A percentile compares a stretch with the other conserved stretches of the same genome.
Conservation (phyloP, 2,329 filamentous ascomycete species). For the Fusarium zealandicum region DNA sequence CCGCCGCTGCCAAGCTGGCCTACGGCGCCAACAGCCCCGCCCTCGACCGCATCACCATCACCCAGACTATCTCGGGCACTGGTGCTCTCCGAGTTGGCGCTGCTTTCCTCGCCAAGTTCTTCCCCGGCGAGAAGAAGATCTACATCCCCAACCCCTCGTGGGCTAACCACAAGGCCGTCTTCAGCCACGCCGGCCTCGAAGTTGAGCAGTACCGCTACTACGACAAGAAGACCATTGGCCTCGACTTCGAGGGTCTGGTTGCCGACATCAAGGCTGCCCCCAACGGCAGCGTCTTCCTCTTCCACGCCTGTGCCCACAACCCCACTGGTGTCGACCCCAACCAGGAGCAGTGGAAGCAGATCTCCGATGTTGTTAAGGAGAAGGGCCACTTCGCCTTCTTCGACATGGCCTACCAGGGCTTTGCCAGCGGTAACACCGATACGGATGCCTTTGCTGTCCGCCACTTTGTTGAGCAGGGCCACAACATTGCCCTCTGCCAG, state of each 20-base stretch:
- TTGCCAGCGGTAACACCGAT: constrained; percentile 90
- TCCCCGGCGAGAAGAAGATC: constrained; percentile 89
- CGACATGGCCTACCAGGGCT: constrained; percentile 99
- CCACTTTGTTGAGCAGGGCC: constrained; percentile 91
- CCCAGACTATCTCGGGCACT: constrained; percentile 97
- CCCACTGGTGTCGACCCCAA: constrained; percentile 96
- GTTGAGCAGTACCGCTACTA: constrained; percentile 98
- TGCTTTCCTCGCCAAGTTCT: constrained; percentile 91
- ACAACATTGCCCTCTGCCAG: constrained; percentile 87
- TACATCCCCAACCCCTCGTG: constrained; percentile 96
- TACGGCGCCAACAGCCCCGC: constrained; percentile 83
- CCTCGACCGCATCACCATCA: constrained; percentile 84
- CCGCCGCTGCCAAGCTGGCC: constrained; percentile 87
- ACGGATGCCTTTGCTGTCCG: constrained; percentile 92
- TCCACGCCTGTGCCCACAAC: constrained; percentile 98
- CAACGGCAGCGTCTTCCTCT: constrained; percentile 85
- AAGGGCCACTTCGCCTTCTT: constrained; percentile 94
- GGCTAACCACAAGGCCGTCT: constrained; percentile 98
- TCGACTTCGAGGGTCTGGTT: constrained; percentile 95
- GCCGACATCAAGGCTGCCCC: constrained; percentile 90
- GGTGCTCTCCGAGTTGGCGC: constrained; percentile 94
- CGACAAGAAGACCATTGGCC: constrained; percentile 97
- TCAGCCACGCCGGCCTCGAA: constrained; percentile 88
- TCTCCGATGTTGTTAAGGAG: constrained; percentile 85
- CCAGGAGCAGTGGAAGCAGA: constrained; percentile 88